Evolutionary conservation across 2,329 filamentous ascomycete species (phyloP), one percentile per base, ranked within the genome.

Genomic region (Apiospora saccharicola): DNA sequence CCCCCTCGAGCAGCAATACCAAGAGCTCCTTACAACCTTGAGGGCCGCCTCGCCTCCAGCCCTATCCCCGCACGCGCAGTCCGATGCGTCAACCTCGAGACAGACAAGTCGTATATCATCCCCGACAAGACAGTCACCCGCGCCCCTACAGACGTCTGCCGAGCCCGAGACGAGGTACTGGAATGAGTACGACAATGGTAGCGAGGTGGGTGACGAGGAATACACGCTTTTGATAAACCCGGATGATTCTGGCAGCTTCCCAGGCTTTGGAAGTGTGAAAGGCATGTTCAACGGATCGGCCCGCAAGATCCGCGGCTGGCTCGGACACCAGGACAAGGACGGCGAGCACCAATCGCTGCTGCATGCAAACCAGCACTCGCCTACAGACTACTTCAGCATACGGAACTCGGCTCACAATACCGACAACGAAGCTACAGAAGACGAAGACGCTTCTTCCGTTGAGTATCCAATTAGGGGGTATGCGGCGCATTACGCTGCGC

Each of bases 111-210:
- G 30, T 10, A 41, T 41, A 22, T 41, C 57, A 64, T 41, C 57
- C 14, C 57, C 57, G 4, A 34, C 19, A 64, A 37, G 19, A 10
- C 57, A 64, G 19, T 19, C 71, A 61, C 61, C 70, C 3, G 70
- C 69, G 70, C 49, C 22, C 41, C 26, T 12, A 6, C n/a, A 69
- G 61, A 64, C 72, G 22, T 44, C 77, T 10, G 74, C 75, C 13
- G 44, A 75, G 12, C 71, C 68, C 47, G 74, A 70, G 19, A 75
- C 70, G n/a, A 77, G 82, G 22, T 84, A 85, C 67, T 97, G 94
- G 94, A 96, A 94, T 81, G 94, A 97, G 80, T 96, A 96, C 80
- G 94, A 97, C 76, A 84, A 95, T 79, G 93, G 93, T 12, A 94
- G 94, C 79, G 93, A 95, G 71, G 84, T 82, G 2, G 88, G 86